Conservation (phyloP, 2,329 filamentous ascomycete genomes). For the Penicillium concentricum region DNA sequence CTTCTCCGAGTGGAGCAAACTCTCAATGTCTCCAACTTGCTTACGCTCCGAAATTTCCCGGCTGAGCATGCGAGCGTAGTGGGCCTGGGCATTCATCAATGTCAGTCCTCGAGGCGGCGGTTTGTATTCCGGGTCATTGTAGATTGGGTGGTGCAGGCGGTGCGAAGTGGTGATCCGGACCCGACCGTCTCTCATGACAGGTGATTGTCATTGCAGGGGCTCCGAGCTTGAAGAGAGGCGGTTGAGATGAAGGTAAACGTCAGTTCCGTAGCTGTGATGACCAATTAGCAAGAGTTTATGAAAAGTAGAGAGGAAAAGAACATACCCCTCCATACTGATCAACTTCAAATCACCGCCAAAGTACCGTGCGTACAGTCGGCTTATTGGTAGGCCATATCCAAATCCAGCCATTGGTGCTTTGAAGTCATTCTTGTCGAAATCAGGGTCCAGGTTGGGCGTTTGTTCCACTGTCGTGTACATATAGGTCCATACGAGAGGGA, state of each 20-base stretch:
- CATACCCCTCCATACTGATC: slow-evolving; percentile 99
- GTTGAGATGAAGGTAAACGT: slow-evolving; percentile 97
- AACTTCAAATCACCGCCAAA: slow-evolving; percentile 96
- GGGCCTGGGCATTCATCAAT: slow-evolving; percentile 53
- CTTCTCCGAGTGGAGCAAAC: slow-evolving; percentile 62
- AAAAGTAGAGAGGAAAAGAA: slow-evolving; percentile 15
- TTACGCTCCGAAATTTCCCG: slow-evolving; percentile 80
- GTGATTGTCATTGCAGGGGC: slow-evolving; percentile 88
- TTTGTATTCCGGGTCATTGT: slow-evolving; percentile 33
- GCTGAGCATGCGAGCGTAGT: slow-evolving; percentile 68
- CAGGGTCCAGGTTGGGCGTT: slow-evolving; percentile 89
- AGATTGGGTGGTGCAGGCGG: slow-evolving; percentile 42
- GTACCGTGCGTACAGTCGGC: slow-evolving; percentile 88
- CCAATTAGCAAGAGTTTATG: slow-evolving; percentile 14
- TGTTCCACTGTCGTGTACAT: slow-evolving; percentile 99
- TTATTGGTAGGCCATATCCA: slow-evolving; percentile 95
- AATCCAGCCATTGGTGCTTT: slow-evolving; percentile 99
- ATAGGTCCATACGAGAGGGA: slow-evolving; percentile 99
- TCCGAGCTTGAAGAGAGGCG: slow-evolving; percentile 92
- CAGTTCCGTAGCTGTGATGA: slow-evolving; percentile 78
- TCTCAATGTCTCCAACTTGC: slow-evolving; percentile 86
- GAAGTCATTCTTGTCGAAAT: slow-evolving; percentile 99
- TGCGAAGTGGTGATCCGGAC: slow-evolving; percentile 42
- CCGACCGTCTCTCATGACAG: slow-evolving; percentile 78
- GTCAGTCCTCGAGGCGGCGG: slow-evolving; percentile 52